Percentiles rank a stretch among this genome's conserved stretches.
phyloP scores from a whole-genome alignment of 305 asterid species.

The Caryopteris hybrid region DNA sequence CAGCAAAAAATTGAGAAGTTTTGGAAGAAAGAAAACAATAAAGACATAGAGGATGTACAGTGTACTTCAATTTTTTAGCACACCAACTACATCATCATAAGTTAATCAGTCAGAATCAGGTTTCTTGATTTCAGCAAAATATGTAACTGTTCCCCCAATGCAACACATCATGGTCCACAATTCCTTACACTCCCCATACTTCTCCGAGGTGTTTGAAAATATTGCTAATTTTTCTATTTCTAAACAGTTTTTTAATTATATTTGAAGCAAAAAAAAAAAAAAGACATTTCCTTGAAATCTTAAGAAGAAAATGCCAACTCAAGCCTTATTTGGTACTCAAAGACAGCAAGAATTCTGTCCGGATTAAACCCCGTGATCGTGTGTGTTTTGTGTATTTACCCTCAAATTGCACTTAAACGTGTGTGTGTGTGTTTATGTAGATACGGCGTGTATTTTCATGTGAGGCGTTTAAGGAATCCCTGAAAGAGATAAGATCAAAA shows the following conservation, averaged over 20 bases:
- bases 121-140: conserved; percentile 75
- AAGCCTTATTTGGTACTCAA: conserved; percentile 37
- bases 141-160: conserved; percentile 49
- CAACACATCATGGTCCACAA: conserved; percentile 60
- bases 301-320: conserved; percentile 23
- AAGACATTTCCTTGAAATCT: neutral
- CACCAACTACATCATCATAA: conserved; percentile 11
- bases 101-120: conserved; percentile 42
- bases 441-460: neutral
- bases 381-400: too few relatives aligned
- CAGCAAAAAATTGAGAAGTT: conserved; percentile 32
- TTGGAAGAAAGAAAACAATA: conserved; percentile 30
- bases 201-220: conserved; percentile 3
- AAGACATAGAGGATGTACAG: conserved; percentile 5
- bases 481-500: conserved; percentile 14
- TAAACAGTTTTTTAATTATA: neutral
- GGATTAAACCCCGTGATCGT: too few relatives aligned
- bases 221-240: neutral
- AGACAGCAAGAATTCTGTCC: neutral
- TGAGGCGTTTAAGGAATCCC: neutral
- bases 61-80: too few relatives aligned
- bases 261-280: neutral
- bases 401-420: neutral
- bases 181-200: conserved; percentile 10
- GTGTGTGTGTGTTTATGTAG: neutral